Evolutionary conservation across 2,329 filamentous ascomycete species (phyloP).

Genomic region (Calonectria naviculata): DNA sequence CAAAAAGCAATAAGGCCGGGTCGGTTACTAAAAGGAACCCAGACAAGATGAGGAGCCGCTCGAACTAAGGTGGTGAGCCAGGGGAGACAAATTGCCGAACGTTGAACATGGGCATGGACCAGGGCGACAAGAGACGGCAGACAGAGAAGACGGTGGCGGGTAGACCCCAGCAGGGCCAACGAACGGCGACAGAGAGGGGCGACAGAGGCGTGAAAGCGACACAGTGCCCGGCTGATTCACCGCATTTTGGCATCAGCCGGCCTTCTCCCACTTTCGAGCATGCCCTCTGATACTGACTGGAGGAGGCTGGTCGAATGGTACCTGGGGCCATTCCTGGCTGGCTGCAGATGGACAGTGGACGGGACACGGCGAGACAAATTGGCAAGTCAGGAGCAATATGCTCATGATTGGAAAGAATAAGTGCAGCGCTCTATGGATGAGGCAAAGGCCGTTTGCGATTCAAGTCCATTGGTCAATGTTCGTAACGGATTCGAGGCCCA

Average conservation of each 20-base stretch:
- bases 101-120: constrained; percentile 20
- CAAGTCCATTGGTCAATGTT: constrained; percentile 3
- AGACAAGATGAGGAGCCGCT: constrained; percentile 30
- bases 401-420: constrained; percentile 26
- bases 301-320: constrained; percentile 31
- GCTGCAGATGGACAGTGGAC: constrained; percentile 34
- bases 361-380: constrained; percentile 32
- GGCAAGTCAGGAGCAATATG: constrained; percentile 24
- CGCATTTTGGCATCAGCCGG: constrained; percentile 43
- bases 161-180: constrained; percentile 28
- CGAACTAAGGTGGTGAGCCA: constrained; percentile 34
- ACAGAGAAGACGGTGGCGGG: constrained; percentile 16
- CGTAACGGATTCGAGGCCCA: constrained; percentile 20
- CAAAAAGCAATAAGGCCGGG: constrained; percentile 30
- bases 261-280: constrained; percentile 32
- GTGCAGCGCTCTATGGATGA: background rate
- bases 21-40: constrained; percentile 20
- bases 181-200: constrained; percentile 18
- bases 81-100: constrained; percentile 32
- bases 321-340: constrained; percentile 34
- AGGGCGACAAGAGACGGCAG: constrained; percentile 10
- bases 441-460: background rate
- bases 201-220: constrained; percentile 25
- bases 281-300: constrained; percentile 26
- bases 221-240: constrained; percentile 36